Percentiles rank a stretch among this genome's conserved stretches.
These are phyloP conservation scores for Byssochlamys sp. DNA, from an alignment of 2,329 filamentous ascomycete species.

Conservation along the genomic window DNA sequence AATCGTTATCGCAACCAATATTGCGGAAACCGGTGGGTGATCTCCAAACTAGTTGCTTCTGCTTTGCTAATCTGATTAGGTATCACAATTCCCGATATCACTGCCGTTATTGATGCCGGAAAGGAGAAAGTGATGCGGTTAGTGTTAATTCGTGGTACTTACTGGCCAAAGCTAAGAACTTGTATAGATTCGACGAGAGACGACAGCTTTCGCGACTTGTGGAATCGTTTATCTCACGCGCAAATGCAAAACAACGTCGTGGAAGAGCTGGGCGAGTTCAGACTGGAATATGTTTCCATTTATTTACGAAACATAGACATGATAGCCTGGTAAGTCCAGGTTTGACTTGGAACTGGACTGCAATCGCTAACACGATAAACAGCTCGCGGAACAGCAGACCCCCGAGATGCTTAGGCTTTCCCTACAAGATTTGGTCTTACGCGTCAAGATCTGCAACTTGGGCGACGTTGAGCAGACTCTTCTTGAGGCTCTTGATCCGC, in stretches of 20 bases:
- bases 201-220: constrained; percentile 82
- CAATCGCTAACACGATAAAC: constrained; percentile 1
- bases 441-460: constrained; percentile 94
- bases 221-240: constrained; percentile 88
- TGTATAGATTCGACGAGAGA: constrained; percentile 72
- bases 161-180: constrained; percentile 5
- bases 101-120: constrained; percentile 89
- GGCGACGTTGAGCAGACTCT: constrained; percentile 87
- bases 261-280: constrained; percentile 93
- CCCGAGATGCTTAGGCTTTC: constrained; percentile 93
- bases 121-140: constrained; percentile 87
- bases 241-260: constrained; percentile 89
- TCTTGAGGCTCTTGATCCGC: constrained; percentile 77
- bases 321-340: constrained; percentile 49
- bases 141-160: constrained; percentile 1
- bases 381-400: constrained; percentile 85
- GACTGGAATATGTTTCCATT: constrained; percentile 85
- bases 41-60: neutral
- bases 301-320: constrained; percentile 84
- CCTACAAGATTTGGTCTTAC: constrained; percentile 85
- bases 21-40: constrained; percentile 72
- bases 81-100: constrained; percentile 96
- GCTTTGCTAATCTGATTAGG: constrained; percentile 11
- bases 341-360: neutral
- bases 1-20: constrained; percentile 93